Percentiles rank a stretch among this genome's conserved stretches.
phyloP scores from a whole-genome alignment of 345 rosid species.

The Sonneratia alba region DNA sequence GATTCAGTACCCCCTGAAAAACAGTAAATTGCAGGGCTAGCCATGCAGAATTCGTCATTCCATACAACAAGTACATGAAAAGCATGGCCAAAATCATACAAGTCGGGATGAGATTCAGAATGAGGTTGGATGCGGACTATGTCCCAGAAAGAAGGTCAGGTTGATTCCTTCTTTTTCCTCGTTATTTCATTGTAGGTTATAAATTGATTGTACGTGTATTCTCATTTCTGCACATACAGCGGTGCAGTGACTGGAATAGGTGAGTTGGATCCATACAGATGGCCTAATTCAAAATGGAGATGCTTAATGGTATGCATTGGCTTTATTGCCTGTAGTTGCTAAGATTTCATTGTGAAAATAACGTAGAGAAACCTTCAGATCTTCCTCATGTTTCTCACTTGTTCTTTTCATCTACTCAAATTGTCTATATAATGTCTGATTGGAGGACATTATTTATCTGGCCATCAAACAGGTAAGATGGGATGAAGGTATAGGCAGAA shows the following conservation, averaged over 20 bases:
- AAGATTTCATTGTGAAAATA: background rate
- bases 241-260: slow-evolving; percentile 66
- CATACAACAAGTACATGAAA: slow-evolving; percentile 59
- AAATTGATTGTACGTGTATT: background rate
- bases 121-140: slow-evolving; percentile 73
- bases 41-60: slow-evolving; percentile 72
- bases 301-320: slow-evolving; percentile 57
- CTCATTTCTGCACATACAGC: slow-evolving; percentile 35
- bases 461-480: slow-evolving; percentile 55
- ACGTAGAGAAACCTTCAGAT: background rate
- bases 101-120: slow-evolving; percentile 69
- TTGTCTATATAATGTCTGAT: no score
- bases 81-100: slow-evolving; percentile 44
- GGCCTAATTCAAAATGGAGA: slow-evolving; percentile 96
- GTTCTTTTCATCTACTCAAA: no score
- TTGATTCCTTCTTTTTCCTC: background rate
- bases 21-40: slow-evolving; percentile 44
- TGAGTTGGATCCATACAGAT: slow-evolving; percentile 69
- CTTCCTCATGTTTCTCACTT: no score
- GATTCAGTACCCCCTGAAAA: background rate
- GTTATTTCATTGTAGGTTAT: background rate
- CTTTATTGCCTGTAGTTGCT: background rate
- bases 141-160: slow-evolving; percentile 71
- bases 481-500: slow-evolving; percentile 51
- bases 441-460: background rate